phyloP scores from a whole-genome alignment of 257 asterid genomes.

The Pogostemon cablin region DNA sequence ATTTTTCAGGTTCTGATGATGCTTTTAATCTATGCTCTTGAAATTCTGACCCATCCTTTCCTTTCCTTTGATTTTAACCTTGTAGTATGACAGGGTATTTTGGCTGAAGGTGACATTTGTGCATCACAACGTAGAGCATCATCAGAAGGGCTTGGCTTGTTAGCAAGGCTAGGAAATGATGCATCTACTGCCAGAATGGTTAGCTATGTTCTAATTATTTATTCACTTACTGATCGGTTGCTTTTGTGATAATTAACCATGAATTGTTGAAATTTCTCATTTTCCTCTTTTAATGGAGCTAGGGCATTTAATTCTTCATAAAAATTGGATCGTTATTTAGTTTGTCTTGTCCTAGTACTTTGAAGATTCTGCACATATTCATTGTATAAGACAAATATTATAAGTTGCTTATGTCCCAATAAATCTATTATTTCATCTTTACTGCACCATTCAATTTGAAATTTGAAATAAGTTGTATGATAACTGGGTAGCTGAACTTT shows the following conservation, averaged over 20 bases:
- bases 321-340: constrained; percentile 15
- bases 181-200: constrained; percentile 94
- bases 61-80: constrained; percentile 33
- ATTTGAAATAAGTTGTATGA: constrained; percentile 4
- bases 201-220: constrained; percentile 39
- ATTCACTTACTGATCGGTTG: constrained; percentile 14
- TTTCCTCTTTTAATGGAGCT: constrained; percentile 19
- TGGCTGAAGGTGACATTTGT: constrained; percentile 95
- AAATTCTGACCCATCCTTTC: constrained; percentile 22
- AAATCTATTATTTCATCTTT: constrained; percentile 4
- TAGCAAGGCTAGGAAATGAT: constrained; percentile 98
- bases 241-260: constrained; percentile 10
- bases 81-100: constrained; percentile 64
- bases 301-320: constrained; percentile 24
- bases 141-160: constrained; percentile 95
- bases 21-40: constrained; percentile 19
- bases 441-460: constrained; percentile 16
- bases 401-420: constrained; percentile 14
- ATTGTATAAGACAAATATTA: constrained; percentile 16
- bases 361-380: constrained; percentile 15
- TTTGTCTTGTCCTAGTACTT: constrained; percentile 16
- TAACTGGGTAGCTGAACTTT: constrained; percentile 13
- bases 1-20: constrained; percentile 79
- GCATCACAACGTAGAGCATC: constrained; percentile 97
- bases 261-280: background rate